Conservation (phyloP, 2,329 filamentous ascomycete genomes). For the Dendrostoma leiphaemia region DNA sequence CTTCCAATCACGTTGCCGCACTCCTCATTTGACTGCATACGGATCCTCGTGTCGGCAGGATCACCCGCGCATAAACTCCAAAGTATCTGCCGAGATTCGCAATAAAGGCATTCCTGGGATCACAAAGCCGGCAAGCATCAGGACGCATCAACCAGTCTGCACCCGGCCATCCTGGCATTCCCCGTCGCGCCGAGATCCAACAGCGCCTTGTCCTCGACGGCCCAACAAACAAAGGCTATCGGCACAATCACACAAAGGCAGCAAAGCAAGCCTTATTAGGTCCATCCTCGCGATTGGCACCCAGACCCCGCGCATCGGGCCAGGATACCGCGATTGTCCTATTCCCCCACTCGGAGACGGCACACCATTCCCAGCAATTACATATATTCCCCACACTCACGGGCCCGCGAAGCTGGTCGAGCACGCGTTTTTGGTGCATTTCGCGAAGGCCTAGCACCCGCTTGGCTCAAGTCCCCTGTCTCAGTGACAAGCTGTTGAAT, state of each 20-base stretch:
- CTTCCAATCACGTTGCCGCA: background rate
- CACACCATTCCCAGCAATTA: background rate
- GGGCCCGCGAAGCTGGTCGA: background rate
- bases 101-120: background rate
- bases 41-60: background rate
- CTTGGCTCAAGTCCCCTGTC: no score
- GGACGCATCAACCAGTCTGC: background rate
- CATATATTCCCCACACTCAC: background rate
- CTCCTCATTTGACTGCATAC: background rate
- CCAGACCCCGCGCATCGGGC: background rate
- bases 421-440: background rate
- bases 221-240: background rate
- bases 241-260: background rate
- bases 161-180: no score
- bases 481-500: background rate
- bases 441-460: no score
- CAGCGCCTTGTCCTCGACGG: background rate
- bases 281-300: no score
- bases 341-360: background rate
- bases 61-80: background rate
- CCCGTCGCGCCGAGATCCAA: background rate
- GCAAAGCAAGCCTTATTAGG: no score
- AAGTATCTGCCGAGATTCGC: background rate
- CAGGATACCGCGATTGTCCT: background rate
- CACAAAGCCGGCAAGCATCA: background rate